Base-by-base conservation (phyloP, 306 rosid genomes). In the Betula pendula region DNA sequence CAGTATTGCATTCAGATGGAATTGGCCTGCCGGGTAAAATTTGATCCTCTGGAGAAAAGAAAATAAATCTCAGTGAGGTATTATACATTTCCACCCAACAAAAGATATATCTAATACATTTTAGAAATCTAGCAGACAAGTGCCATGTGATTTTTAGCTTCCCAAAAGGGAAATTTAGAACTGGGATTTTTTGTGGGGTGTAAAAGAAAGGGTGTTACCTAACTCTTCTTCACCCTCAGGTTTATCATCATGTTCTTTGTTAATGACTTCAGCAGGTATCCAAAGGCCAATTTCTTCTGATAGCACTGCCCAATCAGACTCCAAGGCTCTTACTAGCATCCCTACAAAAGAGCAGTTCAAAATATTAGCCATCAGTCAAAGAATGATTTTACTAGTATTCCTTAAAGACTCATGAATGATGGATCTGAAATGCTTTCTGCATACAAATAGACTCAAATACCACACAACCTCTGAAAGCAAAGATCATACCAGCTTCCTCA, bases 211-310 rank as follows among this genome's bases (percentile, higher is more conserved):
- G 45, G 38, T 22, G 15, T 43, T 92, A 95, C 98, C 97, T 31
- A 84, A 51, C 49, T 91, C 94, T 5, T 82, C 85, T 63, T 48
- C 81, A 2, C 89, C 96, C 67, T 87, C 93, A 25, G 93, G 96
- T 83, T 88, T 89, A 87, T 92, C 97, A 55, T 90, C 82, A 53
- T 90, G 97, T 73, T 89, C 92, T 20, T 70, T 79, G 78, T 89
- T 83, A 47, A 13, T 44, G 70, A 90, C 78, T 80, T 85, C 89
- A 79, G 73, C 38, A 43, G 97, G 98, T 66, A 95, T 79, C 96
- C 96, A 92, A 68, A 95, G 93, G 81, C 98, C 98, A 73, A 95
- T 87, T 71, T 87, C 93, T 89, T 92, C 97, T 6, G 87, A 88
- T 22, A 92, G 69, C 67, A 25, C 80, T 8, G 77, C 82, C 97